These are phyloP conservation scores for Penstemon davidsonii DNA, from an alignment of 257 asterid genomes.

Conservation along the genomic window DNA sequence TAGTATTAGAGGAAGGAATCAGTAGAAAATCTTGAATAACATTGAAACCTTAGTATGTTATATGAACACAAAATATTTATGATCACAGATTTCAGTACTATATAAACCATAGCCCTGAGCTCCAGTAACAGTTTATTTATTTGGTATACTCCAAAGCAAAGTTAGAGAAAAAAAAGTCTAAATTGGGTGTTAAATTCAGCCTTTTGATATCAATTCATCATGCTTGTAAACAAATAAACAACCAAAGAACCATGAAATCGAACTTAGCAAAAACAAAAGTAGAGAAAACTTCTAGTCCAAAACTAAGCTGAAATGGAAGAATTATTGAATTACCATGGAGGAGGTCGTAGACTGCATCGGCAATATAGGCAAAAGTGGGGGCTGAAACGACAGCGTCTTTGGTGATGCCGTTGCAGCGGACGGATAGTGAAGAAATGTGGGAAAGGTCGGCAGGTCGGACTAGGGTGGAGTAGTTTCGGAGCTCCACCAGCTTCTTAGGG, in stretches of 20 bases:
- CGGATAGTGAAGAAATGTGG: conserved; percentile 68
- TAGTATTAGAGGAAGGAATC: not conserved
- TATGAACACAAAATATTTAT: too few relatives aligned
- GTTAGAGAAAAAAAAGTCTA: too few relatives aligned
- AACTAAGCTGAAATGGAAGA: not conserved
- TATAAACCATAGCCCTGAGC: too few relatives aligned
- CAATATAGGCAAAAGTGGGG: conserved; percentile 70
- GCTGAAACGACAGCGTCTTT: conserved; percentile 66
- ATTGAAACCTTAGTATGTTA: too few relatives aligned
- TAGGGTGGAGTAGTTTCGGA: conserved; percentile 66
- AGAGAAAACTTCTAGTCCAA: too few relatives aligned
- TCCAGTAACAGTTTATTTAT: too few relatives aligned
- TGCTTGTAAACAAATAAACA: conserved; percentile 10
- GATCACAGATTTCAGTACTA: too few relatives aligned
- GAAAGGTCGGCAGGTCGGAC: conserved; percentile 71
- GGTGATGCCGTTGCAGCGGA: conserved; percentile 78
- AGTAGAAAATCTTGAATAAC: too few relatives aligned
- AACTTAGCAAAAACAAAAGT: too few relatives aligned
- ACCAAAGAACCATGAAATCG: not conserved
- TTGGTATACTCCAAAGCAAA: too few relatives aligned
- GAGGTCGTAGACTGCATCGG: conserved; percentile 70
- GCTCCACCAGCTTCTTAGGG: conserved; percentile 90
- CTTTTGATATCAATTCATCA: conserved; percentile 15
- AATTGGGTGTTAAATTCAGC: not conserved
- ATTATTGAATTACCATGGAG: conserved; percentile 59